A percentile compares a stretch with the other conserved stretches of the same genome.
Conservation (phyloP, 192 early-diverging fungal genomes). For the Coemansia sp. region DNA sequence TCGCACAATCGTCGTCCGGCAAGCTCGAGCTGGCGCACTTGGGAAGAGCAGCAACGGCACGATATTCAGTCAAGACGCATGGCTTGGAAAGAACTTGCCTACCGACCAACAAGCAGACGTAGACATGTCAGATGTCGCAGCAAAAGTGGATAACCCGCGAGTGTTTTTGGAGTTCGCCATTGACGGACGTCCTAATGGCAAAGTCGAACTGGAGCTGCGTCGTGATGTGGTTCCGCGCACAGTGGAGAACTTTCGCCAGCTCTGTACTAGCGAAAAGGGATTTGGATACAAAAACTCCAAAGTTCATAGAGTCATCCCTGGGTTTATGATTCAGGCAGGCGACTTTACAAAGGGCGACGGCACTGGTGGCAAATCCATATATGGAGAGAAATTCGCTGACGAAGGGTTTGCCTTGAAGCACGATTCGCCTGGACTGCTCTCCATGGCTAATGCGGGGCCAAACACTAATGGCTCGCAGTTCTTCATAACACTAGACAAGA, state of each 20-base stretch:
- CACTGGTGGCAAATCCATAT: conserved; percentile 82
- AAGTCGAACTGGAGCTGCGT: conserved; percentile 41
- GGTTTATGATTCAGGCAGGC: conserved; percentile 91
- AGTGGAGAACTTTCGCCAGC: conserved; percentile 34
- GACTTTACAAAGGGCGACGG: conserved; percentile 79
- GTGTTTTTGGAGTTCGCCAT: conserved; percentile 31
- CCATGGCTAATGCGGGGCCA: conserved; percentile 81
- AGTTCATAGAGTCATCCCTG: conserved; percentile 85
- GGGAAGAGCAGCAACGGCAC: not conserved
- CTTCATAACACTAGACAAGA: conserved; percentile 74
- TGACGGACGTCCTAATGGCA: conserved; percentile 34
- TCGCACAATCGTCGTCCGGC: conserved; percentile 83
- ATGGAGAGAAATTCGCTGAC: conserved; percentile 76
- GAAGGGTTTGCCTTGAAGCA: conserved; percentile 77
- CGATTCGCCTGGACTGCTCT: conserved; percentile 67
- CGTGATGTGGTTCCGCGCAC: conserved; percentile 44
- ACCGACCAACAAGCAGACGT: not conserved
- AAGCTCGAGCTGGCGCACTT: conserved; percentile 64
- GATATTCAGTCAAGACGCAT: conserved; percentile 37
- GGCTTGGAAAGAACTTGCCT: conserved; percentile 27
- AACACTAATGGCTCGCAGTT: conserved; percentile 87
- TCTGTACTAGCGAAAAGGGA: conserved; percentile 53
- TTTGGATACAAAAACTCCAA: conserved; percentile 66
- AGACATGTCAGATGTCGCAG: not conserved
- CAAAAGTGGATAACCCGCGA: conserved; percentile 15